phyloP scores from a whole-genome alignment of 2,329 filamentous ascomycete species.

The Biscogniauxia sp. region DNA sequence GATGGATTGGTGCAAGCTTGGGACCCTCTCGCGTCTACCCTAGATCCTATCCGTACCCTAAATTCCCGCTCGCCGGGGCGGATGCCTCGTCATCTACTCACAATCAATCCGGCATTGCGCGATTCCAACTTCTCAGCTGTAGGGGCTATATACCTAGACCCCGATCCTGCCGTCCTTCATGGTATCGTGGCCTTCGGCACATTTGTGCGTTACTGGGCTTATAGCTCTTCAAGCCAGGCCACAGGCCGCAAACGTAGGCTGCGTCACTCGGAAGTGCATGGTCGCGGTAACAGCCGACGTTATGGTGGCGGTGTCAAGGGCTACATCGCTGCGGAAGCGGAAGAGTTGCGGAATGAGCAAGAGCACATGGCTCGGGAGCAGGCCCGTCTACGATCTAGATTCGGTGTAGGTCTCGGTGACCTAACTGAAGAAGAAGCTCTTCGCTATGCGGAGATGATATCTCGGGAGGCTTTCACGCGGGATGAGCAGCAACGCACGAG shows the following conservation, averaged over 20 bases:
- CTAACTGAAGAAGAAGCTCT: conserved; percentile 65
- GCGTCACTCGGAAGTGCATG: conserved; percentile 62
- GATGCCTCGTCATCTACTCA: conserved; percentile 68
- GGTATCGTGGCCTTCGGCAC: conserved; percentile 86
- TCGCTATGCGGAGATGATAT: conserved; percentile 64
- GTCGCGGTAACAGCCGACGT: conserved; percentile 48
- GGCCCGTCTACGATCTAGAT: conserved; percentile 71
- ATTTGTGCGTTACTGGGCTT: conserved; percentile 89
- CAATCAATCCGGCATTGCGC: conserved; percentile 55
- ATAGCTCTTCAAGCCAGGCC: conserved; percentile 77
- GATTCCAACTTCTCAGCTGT: conserved; percentile 78
- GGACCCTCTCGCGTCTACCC: conserved; percentile 85
- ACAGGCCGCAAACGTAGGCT: conserved; percentile 75
- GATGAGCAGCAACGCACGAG: conserved; percentile 57
- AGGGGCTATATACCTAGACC: conserved; percentile 81
- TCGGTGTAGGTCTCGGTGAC: conserved; percentile 74
- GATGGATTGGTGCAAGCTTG: conserved; percentile 95
- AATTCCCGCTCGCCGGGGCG: conserved; percentile 82
- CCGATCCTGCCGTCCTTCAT: conserved; percentile 79
- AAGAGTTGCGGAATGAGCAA: conserved; percentile 74
- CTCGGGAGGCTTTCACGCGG: conserved; percentile 56
- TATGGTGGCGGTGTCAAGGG: conserved; percentile 69
- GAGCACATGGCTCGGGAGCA: conserved; percentile 65
- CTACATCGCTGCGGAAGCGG: conserved; percentile 83
- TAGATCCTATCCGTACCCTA: conserved; percentile 77